Conservation (phyloP, 305 asterid species). For the Fraxinus paxiana region DNA sequence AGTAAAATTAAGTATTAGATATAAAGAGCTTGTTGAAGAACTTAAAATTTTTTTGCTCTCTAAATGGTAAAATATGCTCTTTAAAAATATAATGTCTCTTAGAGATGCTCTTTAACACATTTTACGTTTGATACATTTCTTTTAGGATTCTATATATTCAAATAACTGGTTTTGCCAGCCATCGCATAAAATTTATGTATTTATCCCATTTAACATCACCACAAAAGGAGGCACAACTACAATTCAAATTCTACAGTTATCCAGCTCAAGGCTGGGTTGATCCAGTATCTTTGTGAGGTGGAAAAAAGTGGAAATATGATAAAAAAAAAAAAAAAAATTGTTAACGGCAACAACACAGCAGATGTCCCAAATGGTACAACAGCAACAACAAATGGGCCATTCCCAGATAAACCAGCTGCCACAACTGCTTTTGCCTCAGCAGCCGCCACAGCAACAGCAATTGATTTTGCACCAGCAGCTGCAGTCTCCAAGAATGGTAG, state of each 20-base stretch:
- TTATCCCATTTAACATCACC: not conserved
- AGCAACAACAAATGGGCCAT: conserved; percentile 62
- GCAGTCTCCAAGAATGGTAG: conserved; percentile 70
- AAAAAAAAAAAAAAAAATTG: not conserved
- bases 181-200: not conserved
- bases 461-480: conserved; percentile 50
- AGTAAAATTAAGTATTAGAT: too few relatives aligned
- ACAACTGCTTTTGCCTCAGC: conserved; percentile 38
- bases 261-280: not conserved
- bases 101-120: not conserved
- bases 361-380: conserved; percentile 72
- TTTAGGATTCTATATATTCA: not conserved
- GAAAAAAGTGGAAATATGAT: not conserved
- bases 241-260: not conserved
- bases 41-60: too few relatives aligned
- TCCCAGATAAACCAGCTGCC: conserved; percentile 53
- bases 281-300: not conserved
- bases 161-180: not conserved
- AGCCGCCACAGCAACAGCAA: conserved; percentile 35
- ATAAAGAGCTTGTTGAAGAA: too few relatives aligned
- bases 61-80: too few relatives aligned
- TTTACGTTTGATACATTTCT: not conserved
- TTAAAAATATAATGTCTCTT: too few relatives aligned
- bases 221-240: not conserved
- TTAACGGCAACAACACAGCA: conserved; percentile 47